Evolutionary conservation across 805 yeast species (phyloP).

Genomic region (Candida andamanensis): DNA sequence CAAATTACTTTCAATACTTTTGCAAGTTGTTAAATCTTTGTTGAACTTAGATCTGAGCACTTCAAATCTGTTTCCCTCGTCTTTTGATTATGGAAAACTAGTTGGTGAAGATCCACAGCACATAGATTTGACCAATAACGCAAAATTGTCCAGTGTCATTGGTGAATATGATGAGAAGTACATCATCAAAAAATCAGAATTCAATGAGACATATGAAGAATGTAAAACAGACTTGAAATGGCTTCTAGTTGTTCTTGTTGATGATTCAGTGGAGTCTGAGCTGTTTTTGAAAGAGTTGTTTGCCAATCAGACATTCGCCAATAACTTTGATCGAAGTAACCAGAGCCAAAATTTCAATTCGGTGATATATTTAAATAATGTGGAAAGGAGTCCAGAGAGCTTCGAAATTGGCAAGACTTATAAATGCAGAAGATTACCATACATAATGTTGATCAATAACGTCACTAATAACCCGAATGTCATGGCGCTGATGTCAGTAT

Average conservation of each 20-base stretch:
- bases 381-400: conserved; percentile 30
- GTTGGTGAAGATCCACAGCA: no score
- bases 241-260: conserved; percentile 28
- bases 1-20: conserved; percentile 4
- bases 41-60: conserved; percentile 5
- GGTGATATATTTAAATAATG: conserved; percentile 25
- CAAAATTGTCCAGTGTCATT: conserved; percentile 1
- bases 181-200: conserved; percentile 15
- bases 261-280: conserved; percentile 18
- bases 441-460: conserved; percentile 34
- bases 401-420: conserved; percentile 33
- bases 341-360: conserved; percentile 23
- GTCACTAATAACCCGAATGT: conserved; percentile 30
- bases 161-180: conserved; percentile 5
- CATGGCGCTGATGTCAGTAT: conserved; percentile 36
- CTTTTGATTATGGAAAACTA: conserved; percentile 23
- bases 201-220: conserved; percentile 25
- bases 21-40: conserved; percentile 5
- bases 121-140: conserved; percentile 17
- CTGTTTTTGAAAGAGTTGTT: conserved; percentile 15
- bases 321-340: conserved; percentile 18
- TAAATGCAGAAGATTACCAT: conserved; percentile 25
- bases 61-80: conserved; percentile 17
- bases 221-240: conserved; percentile 27
- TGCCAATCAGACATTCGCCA: conserved; percentile 13